A percentile compares a stretch with the other conserved stretches of the same genome.
These are phyloP conservation scores for Alternaria sp. DNA, from an alignment of 2,329 filamentous ascomycete species.

Conservation along the genomic window DNA sequence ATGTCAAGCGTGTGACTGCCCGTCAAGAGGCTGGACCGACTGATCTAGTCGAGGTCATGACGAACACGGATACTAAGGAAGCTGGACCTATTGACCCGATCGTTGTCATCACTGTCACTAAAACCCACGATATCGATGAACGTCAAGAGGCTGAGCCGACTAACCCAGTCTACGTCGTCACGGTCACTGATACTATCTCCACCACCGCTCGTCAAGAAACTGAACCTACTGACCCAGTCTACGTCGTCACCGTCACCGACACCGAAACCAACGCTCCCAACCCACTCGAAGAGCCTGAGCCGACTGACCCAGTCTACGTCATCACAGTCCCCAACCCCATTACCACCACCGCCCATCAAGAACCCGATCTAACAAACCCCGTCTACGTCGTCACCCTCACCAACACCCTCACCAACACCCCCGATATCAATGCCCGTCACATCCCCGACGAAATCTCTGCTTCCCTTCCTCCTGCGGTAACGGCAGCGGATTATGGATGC, in stretches of 20 bases:
- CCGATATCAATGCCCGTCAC: neutral
- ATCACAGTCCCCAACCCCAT: neutral
- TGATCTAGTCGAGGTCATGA: neutral
- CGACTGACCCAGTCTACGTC: neutral
- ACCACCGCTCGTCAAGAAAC: neutral
- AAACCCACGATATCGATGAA: fast-evolving
- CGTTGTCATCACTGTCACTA: neutral
- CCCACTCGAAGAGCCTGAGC: neutral
- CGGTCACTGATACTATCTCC: neutral
- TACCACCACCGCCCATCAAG: neutral
- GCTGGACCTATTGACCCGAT: neutral
- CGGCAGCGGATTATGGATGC: neutral
- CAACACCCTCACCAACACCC: neutral
- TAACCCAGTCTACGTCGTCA: neutral
- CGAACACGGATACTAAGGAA: neutral
- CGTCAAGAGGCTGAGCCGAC: neutral
- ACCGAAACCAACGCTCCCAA: fast-evolving
- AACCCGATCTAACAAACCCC: neutral
- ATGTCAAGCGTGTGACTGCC: neutral
- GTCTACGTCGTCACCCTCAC: neutral
- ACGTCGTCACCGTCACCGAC: neutral
- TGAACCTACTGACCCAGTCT: neutral
- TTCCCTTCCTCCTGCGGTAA: fast-evolving
- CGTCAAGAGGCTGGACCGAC: neutral
- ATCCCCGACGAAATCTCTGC: neutral